phyloP scores from a whole-genome alignment of 75 land plant genomes.

The Gnetum montanum region DNA sequence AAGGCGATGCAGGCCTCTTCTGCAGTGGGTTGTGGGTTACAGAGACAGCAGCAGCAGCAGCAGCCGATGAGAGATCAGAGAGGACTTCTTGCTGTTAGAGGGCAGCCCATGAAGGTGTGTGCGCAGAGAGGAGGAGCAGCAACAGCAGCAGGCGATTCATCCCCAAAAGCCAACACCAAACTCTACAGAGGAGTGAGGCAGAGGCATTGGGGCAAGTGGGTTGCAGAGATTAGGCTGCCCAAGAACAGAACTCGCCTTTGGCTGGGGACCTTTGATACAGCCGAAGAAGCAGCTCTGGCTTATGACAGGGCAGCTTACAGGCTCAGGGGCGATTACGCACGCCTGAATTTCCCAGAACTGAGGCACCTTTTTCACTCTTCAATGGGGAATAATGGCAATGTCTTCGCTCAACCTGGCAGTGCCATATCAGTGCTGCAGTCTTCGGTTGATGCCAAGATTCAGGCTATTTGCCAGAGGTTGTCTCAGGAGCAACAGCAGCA shows the following conservation, averaged over 20 bases:
- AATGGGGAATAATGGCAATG: neutral
- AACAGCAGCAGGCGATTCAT: neutral
- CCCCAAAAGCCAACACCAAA: conserved; percentile 24
- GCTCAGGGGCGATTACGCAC: conserved; percentile 57
- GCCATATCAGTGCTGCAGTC: conserved; percentile 1
- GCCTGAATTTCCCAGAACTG: conserved; percentile 38
- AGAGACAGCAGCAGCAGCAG: neutral
- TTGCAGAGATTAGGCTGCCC: conserved; percentile 71
- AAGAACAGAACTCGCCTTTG: conserved; percentile 64
- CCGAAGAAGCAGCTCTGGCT: conserved; percentile 52
- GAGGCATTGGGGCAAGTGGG: conserved; percentile 93
- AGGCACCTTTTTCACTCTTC: neutral
- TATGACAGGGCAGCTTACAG: conserved; percentile 50
- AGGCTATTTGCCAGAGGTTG: neutral
- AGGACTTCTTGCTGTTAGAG: neutral
- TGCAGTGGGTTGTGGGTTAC: too few species aligned
- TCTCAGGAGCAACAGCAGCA: neutral
- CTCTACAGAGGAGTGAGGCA: conserved; percentile 75
- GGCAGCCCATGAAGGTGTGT: conserved; percentile 7
- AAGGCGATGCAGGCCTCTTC: too few species aligned
- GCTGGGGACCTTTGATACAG: conserved; percentile 77
- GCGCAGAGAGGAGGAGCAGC: neutral
- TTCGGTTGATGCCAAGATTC: conserved; percentile 6
- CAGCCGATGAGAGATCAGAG: neutral
- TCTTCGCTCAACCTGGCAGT: neutral